Base-by-base conservation (phyloP, 768 basidiomycete genomes). In the Mycena belliarum region DNA sequence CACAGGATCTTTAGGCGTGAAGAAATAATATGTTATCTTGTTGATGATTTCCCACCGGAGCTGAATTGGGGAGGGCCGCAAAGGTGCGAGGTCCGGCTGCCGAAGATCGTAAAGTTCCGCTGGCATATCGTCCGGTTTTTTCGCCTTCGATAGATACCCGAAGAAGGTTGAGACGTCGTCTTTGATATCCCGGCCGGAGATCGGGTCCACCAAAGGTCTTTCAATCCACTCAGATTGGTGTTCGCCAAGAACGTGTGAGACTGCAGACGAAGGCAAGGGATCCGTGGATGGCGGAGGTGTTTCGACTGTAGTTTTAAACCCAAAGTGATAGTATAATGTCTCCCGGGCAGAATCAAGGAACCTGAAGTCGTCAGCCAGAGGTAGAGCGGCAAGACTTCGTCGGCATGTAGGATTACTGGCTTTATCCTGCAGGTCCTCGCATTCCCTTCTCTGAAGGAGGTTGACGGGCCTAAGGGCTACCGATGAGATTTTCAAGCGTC, bases 1-100 rank as follows among this genome's bases (percentile, higher is more conserved):
- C 7, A 21, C 1, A 24, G 6, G 29, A 10, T 15, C 16, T 37
- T 56, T 56, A 1, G 41, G 48, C 29, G 48, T 29, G 33, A 56
- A 24, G 16, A 56, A 49, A 37, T 56, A 56, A 37, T 56, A 43
- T 21, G 41, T 49, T 7, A 12, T 35, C 2, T 14, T 3, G 6
- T 26, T 20, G 42, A 56, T 49, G 15, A 8, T 26, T 37, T 56
- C 55, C 55, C 55, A 56, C 12, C 29, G 41, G 28, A 56, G 55
- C 24, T 44, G 32, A 12, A 56, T 56, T 6, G 41, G 48, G 4
- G 55, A 56, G 2, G 55, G 55, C n/a, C 48, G 55, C 14, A 56
- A 28, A 37, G 25, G 29, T 20, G 55, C 55, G 9, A 32, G 18
- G 23, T 48, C 55, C 47, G 40, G 41, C 47, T 44, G 55, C 32